phyloP scores from a whole-genome alignment of 225 moss, liverwort and hornwort genomes.

The Asterella californica region DNA sequence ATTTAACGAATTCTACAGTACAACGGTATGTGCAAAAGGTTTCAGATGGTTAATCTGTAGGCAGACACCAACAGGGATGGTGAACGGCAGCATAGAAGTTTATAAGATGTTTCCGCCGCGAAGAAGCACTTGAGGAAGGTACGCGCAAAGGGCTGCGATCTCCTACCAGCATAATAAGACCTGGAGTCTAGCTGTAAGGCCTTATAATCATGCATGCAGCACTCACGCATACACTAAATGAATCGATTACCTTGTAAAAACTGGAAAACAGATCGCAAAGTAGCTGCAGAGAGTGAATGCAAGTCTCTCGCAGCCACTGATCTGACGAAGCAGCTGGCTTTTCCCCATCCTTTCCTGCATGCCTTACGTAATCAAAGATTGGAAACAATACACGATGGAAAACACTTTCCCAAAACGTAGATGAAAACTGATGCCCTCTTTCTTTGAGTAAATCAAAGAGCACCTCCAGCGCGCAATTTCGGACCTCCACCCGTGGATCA shows the following conservation, averaged over 20 bases:
- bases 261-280: conserved; percentile 96
- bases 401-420: conserved; percentile 97
- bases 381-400: conserved; percentile 98
- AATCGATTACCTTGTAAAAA: conserved; percentile 87
- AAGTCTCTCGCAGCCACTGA: conserved; percentile 96
- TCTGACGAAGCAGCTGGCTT: conserved; percentile 89
- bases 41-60: no score
- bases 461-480: conserved; percentile 97
- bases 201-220: no score
- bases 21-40: no score
- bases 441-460: conserved; percentile 95
- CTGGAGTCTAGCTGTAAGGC: neutral
- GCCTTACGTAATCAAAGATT: conserved; percentile 97
- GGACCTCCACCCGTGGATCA: conserved; percentile 90
- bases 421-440: conserved; percentile 88
- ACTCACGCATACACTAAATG: neutral
- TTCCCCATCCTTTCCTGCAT: conserved; percentile 97
- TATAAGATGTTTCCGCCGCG: no score
- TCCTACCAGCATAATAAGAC: neutral
- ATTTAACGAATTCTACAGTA: no score
- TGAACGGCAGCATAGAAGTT: neutral
- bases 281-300: conserved; percentile 96
- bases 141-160: neutral
- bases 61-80: neutral
- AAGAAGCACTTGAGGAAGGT: no score